Conservation (phyloP, 495 filamentous ascomycete genomes). For the Emericellopsis terricola region DNA sequence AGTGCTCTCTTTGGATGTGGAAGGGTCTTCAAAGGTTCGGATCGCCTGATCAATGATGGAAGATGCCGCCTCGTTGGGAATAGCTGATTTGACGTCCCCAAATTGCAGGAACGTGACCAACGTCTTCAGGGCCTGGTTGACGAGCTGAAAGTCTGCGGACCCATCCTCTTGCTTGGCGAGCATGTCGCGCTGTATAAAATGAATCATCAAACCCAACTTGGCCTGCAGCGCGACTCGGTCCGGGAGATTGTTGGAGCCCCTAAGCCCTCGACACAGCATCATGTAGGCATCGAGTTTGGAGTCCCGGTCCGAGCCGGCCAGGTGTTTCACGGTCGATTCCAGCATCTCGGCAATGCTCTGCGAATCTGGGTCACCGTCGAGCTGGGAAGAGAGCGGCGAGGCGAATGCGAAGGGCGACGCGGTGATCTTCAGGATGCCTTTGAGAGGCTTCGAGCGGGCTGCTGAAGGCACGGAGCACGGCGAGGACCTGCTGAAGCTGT, state of each 20-base stretch:
- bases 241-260: slow-evolving; percentile 59
- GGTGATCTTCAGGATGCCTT: slow-evolving; percentile 73
- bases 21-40: slow-evolving; percentile 33
- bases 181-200: slow-evolving; percentile 69
- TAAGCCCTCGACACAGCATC: slow-evolving; percentile 54
- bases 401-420: slow-evolving; percentile 25
- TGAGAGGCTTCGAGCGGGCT: slow-evolving; percentile 47
- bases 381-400: slow-evolving; percentile 12
- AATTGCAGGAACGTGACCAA: slow-evolving; percentile 55
- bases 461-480: slow-evolving; percentile 36
- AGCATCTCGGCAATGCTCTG: slow-evolving; percentile 53
- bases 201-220: slow-evolving; percentile 56
- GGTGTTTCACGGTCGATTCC: slow-evolving; percentile 60
- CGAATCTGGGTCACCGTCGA: slow-evolving; percentile 17
- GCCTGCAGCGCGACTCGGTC: slow-evolving; percentile 48
- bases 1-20: slow-evolving; percentile 54
- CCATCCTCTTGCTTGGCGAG: slow-evolving; percentile 31
- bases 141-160: slow-evolving; percentile 40
- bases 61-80: slow-evolving; percentile 58
- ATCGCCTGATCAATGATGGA: slow-evolving; percentile 71
- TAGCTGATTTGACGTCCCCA: slow-evolving; percentile 36
- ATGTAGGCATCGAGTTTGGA: slow-evolving; percentile 74
- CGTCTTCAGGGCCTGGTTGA: slow-evolving; percentile 58
- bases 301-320: slow-evolving; percentile 49
- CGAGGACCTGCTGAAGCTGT: slow-evolving; percentile 16